These are phyloP conservation scores for Gigaspora rosea DNA, from an alignment of 192 early-diverging fungal species.

Conservation along the genomic window DNA sequence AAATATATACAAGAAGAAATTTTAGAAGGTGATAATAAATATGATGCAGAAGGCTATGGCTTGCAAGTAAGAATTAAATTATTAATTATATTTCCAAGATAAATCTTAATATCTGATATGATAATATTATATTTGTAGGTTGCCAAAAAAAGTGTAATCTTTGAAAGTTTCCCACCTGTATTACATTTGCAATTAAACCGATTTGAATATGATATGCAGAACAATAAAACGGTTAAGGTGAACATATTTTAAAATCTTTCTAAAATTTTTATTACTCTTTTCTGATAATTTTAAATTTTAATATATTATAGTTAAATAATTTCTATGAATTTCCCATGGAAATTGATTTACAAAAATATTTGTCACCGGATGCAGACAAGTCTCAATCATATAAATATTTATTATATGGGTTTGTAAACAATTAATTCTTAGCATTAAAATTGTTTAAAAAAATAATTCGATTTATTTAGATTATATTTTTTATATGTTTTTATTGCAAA, in stretches of 20 bases:
- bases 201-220: no score
- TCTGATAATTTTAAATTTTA: no score
- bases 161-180: conserved; percentile 90
- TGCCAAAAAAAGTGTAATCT: conserved; percentile 96
- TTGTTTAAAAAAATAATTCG: not conserved
- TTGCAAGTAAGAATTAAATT: conserved; percentile 57
- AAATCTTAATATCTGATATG: not conserved
- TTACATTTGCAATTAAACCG: conserved; percentile 46
- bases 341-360: conserved; percentile 85
- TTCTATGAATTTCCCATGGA: conserved; percentile 88
- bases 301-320: conserved; percentile 72
- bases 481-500: not conserved
- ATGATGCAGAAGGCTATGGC: conserved; percentile 88
- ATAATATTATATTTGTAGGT: conserved; percentile 44
- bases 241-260: no score
- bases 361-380: conserved; percentile 65
- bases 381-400: conserved; percentile 72
- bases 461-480: not conserved
- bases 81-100: not conserved
- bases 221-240: no score
- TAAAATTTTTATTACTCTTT: no score
- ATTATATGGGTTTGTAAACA: conserved; percentile 72
- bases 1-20: conserved; percentile 90
- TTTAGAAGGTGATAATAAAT: conserved; percentile 96
- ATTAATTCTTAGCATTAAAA: not conserved